Evolutionary conservation across 768 basidiomycete genomes (phyloP), one percentile per base, ranked within the genome.

Genomic region (Steccherinum ochraceum): DNA sequence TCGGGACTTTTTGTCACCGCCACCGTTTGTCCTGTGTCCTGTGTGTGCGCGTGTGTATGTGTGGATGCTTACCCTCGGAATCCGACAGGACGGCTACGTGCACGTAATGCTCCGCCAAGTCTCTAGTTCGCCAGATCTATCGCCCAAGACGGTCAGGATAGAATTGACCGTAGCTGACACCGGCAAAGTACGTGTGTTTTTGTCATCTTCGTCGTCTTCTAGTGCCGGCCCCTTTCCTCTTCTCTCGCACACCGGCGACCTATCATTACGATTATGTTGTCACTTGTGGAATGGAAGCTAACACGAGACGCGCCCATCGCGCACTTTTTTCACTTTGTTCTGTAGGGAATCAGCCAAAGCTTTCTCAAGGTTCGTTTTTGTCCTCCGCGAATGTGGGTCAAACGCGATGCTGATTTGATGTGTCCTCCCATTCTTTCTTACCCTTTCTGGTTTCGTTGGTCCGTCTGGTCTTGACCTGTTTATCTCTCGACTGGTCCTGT

Each of bases 141-240:
- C 76, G 27, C 74, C 77, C 1, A 72, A 79, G 48, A 81, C 76
- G 52, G 76, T 88, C 47, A 89, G 79, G 61, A 73, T 95, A 44
- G 93, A 96, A 62, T 72, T 97, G 48, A 77, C 81, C 21, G 92
- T 97, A 5, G 75, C 80, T 47, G 93, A 97, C 64, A 91, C 91
- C 3, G 93, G 93, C 45, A 97, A 94, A 78, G 85, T 83, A 58
- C 26, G 67, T 35, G 7, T 35, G n/a, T 35, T 16, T 35, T 7
- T 35, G 16, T 35, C 21, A n/a, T 42, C 13, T 39, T n/a, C 24
- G n/a, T 35, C 30, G 30, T 35, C 30, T 35, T 35, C 30, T 35
- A 35, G 30, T 35, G 30, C 16, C 7, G 30, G n/a, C n/a, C n/a
- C n/a, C n/a, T n/a, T n/a, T n/a, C n/a, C n/a, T n/a, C n/a, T 35